Conservation (phyloP, 2,329 filamentous ascomycete genomes). For the Arthrobotrys sphaeroides region DNA sequence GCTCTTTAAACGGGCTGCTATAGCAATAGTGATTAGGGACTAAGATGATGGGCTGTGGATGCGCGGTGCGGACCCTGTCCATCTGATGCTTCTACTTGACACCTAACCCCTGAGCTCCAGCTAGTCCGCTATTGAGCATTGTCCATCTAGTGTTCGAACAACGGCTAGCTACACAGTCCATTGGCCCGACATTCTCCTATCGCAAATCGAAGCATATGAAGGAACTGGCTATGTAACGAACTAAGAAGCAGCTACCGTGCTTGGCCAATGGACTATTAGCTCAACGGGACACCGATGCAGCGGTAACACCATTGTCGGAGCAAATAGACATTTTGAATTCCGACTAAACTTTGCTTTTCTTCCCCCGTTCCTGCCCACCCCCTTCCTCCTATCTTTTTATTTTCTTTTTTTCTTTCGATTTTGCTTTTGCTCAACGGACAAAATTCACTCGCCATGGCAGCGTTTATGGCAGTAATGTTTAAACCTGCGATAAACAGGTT, state of each 20-base stretch:
- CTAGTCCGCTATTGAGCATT: background rate
- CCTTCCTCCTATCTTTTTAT: background rate
- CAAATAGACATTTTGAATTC: background rate
- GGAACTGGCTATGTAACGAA: background rate
- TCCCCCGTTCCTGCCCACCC: background rate
- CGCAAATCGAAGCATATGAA: background rate
- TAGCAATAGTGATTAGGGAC: background rate
- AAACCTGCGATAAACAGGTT: conserved; percentile 30
- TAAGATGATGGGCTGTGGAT: background rate
- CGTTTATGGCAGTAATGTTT: conserved; percentile 22
- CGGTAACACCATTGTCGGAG: background rate
- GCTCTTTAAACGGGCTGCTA: conserved; percentile 7
- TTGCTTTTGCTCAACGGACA: conserved; percentile 1
- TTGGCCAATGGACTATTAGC: background rate
- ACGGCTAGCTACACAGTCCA: background rate
- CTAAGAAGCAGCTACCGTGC: background rate
- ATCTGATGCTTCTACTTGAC: conserved; percentile 21
- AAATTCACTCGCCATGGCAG: conserved; percentile 15
- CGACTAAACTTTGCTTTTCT: conserved; percentile 32
- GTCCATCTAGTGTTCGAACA: background rate
- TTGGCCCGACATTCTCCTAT: background rate
- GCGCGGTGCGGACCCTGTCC: conserved; percentile 30
- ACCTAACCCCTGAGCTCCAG: conserved; percentile 18
- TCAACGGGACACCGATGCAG: background rate
- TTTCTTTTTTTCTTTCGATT: background rate